A percentile compares a stretch with the other conserved stretches of the same genome.
Evolutionary conservation across 441 rosid genomes (phyloP).

Genomic region (Pelargonium citronellum): DNA sequence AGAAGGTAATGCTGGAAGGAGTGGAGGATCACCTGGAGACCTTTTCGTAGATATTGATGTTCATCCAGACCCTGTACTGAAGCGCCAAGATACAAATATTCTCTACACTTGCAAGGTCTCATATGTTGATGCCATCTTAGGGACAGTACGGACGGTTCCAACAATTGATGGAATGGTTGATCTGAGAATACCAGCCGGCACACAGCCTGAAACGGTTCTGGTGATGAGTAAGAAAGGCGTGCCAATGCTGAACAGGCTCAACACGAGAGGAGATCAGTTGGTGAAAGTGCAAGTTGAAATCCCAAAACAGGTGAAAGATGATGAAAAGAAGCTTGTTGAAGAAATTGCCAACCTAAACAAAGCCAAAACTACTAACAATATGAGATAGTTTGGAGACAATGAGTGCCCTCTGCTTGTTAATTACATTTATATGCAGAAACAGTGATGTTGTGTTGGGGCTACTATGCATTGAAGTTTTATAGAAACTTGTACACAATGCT

Average conservation of each 20-base stretch:
- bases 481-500: background rate
- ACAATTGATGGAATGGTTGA: slow-evolving; percentile 91
- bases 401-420: background rate
- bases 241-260: slow-evolving; percentile 74
- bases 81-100: slow-evolving; percentile 76
- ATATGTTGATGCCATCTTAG: slow-evolving; percentile 81
- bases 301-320: slow-evolving; percentile 79
- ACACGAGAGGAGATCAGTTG: slow-evolving; percentile 89
- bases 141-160: slow-evolving; percentile 77
- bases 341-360: slow-evolving; percentile 86
- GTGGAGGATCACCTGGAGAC: slow-evolving; percentile 87
- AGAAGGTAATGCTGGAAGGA: slow-evolving; percentile 88
- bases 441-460: no score
- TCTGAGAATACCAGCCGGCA: slow-evolving; percentile 83
- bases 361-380: slow-evolving; percentile 59
- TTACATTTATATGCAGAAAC: background rate
- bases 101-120: slow-evolving; percentile 80
- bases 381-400: slow-evolving; percentile 40
- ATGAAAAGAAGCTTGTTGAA: slow-evolving; percentile 76
- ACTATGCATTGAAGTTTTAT: background rate
- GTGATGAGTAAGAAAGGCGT: slow-evolving; percentile 93
- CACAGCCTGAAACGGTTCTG: slow-evolving; percentile 83
- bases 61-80: slow-evolving; percentile 73
- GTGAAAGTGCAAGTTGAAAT: slow-evolving; percentile 93
- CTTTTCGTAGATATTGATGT: slow-evolving; percentile 81